phyloP scores from a whole-genome alignment of 2,329 filamentous ascomycete species.

The Fusarium tuaranense region DNA sequence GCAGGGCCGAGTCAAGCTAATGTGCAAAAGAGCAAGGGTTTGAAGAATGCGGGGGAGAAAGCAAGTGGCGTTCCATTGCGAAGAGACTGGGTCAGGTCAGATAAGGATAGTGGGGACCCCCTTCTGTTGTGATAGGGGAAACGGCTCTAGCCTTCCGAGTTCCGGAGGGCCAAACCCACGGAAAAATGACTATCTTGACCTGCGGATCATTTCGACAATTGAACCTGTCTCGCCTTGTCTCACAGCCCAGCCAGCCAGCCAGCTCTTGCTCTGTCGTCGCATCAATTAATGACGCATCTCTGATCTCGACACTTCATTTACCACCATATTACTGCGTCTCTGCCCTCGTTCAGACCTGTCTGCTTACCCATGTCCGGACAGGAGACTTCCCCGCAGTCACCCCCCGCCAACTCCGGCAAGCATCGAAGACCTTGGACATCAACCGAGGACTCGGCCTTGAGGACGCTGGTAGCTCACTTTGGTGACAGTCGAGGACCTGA shows the following conservation, averaged over 20 bases:
- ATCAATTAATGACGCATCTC: conserved; percentile 21
- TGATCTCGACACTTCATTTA: background rate
- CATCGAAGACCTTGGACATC: conserved; percentile 42
- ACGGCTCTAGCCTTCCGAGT: background rate
- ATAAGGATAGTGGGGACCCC: background rate
- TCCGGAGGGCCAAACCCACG: background rate
- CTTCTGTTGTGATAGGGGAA: background rate
- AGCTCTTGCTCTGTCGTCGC: background rate
- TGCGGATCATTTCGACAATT: conserved; percentile 4
- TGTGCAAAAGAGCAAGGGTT: background rate
- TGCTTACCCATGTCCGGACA: conserved; percentile 37
- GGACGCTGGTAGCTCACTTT: conserved; percentile 44
- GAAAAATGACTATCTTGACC: conserved; percentile 2
- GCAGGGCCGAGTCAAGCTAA: conserved; percentile 3
- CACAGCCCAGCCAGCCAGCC: background rate
- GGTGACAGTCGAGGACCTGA: conserved; percentile 42
- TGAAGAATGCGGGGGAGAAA: background rate
- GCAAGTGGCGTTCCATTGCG: too few relatives aligned
- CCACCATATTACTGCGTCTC: background rate
- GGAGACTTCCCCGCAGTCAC: conserved; percentile 39
- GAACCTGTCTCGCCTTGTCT: background rate
- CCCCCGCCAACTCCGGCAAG: conserved; percentile 34
- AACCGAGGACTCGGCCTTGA: conserved; percentile 44
- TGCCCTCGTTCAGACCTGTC: conserved; percentile 3
- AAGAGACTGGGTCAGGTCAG: background rate